Base-by-base conservation (phyloP, 106 monocot species). In the Agapanthus africanus region DNA sequence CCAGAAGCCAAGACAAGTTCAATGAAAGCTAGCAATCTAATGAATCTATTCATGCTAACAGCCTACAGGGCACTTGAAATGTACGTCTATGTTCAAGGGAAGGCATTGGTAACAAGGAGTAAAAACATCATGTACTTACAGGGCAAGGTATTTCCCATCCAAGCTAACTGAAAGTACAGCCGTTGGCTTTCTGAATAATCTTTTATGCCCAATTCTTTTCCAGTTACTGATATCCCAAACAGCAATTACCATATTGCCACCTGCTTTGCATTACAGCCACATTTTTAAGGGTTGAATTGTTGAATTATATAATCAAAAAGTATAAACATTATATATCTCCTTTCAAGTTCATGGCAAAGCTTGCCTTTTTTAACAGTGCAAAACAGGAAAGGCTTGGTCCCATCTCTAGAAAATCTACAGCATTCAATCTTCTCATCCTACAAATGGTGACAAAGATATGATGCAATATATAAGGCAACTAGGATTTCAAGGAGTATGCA, bases 391-490 rank as follows among this genome's bases (percentile, higher is more conserved):
- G 95, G 95, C 34, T 84, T 95, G 35, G 73, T 88, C 62, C 91
- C 95, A 84, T 95, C 95, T 49, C 83, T 83, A 79, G 95, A 95
- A 82, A 95, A 95, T 40, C 95, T 77, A 72, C 95, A 95, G 66
- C 91, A 95, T 81, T 95, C 91, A 54, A 95, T 86, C 77, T 84
- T 95, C 76, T 95, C 95, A 83, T 91, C 87, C 95, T 95, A 63
- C 34, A 70, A 70, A 44, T 28, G 21, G 30, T n/a, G 25, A 41
- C 35, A n/a, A 60, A 38, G 37, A 69, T 6, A 49, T 21, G 6
- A 65, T 31, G 40, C n/a, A n/a, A n/a, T n/a, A n/a, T n/a, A n/a
- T 66, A 40, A 39, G 44, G 27, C 34, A 2, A 59, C 18, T 65
- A 25, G 11, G 28, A 28, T 44, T 21, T 39, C 26, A 39, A 30